These are phyloP conservation scores for Gnaphalium uliginosum DNA, from an alignment of 129 eudicot species.

Conservation along the genomic window DNA sequence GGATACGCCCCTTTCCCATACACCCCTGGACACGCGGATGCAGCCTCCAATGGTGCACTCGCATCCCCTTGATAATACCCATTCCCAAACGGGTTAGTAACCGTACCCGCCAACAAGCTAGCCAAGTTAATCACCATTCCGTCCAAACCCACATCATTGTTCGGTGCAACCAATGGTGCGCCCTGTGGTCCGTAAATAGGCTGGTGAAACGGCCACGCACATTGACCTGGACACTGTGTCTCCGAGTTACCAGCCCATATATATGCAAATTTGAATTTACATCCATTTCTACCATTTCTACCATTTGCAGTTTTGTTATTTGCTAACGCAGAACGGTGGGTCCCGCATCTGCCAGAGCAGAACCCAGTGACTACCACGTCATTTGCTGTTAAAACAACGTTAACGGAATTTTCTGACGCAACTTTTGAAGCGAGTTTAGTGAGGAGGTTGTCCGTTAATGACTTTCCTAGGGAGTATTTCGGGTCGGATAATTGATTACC, in stretches of 20 bases:
- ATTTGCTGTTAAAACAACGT: conserved; percentile 39
- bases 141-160: conserved; percentile 39
- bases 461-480: conserved; percentile 37
- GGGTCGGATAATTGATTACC: conserved; percentile 37
- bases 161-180: conserved; percentile 41
- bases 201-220: conserved; percentile 54
- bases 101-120: conserved; percentile 38
- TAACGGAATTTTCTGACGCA: conserved; percentile 32
- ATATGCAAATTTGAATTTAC: conserved; percentile 27
- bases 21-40: conserved; percentile 48
- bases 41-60: conserved; percentile 41
- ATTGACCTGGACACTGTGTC: conserved; percentile 51
- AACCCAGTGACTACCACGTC: conserved; percentile 48
- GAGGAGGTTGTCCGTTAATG: conserved; percentile 30
- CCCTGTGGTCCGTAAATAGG: conserved; percentile 47
- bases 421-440: conserved; percentile 30
- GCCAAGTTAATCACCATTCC: conserved; percentile 42
- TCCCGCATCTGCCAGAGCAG: conserved; percentile 48
- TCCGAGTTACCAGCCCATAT: conserved; percentile 54
- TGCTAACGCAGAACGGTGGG: conserved; percentile 28
- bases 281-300: conserved; percentile 8
- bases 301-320: neutral
- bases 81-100: conserved; percentile 35
- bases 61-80: conserved; percentile 41
- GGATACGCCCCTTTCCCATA: conserved; percentile 54